Conservation (phyloP, 345 rosid species). For the Rhizophora mangle region DNA sequence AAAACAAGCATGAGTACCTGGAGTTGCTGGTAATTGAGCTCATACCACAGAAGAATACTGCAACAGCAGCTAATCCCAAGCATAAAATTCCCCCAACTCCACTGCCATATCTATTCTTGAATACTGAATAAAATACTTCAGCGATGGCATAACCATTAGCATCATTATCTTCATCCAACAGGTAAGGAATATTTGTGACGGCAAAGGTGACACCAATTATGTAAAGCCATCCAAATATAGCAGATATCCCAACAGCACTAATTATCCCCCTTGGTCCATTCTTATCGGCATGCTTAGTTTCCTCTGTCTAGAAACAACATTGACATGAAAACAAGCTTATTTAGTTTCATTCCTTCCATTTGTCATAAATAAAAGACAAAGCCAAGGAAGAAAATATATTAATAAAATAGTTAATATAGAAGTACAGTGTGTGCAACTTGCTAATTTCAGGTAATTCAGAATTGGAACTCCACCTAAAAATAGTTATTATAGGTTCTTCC, state of each 20-base stretch:
- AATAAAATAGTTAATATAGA: not conserved
- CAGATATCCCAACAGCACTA: slow-evolving; percentile 82
- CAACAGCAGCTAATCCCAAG: slow-evolving; percentile 79
- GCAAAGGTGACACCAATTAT: slow-evolving; percentile 85
- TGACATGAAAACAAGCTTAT: slow-evolving; percentile 4
- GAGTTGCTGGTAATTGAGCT: slow-evolving; percentile 96
- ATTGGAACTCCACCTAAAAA: not conserved
- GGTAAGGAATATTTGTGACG: slow-evolving; percentile 71
- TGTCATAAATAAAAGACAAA: not conserved
- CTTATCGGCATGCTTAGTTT: slow-evolving; percentile 82
- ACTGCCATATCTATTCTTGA: slow-evolving; percentile 80
- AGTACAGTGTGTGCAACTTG: not conserved
- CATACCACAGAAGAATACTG: slow-evolving; percentile 98
- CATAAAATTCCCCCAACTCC: slow-evolving; percentile 88
- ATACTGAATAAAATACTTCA: slow-evolving; percentile 74
- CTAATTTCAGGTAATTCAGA: not conserved
- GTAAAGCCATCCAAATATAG: slow-evolving; percentile 92
- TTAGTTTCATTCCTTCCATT: slow-evolving; percentile 11
- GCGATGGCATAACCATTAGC: slow-evolving; percentile 94
- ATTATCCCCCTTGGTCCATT: slow-evolving; percentile 89
- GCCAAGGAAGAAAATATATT: not conserved
- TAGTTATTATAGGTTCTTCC: not conserved
- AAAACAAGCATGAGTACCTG: slow-evolving; percentile 39
- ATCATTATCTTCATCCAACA: slow-evolving; percentile 67
- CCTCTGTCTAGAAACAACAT: slow-evolving; percentile 69